Evolutionary conservation across 305 asterid genomes (phyloP), one percentile per base, ranked within the genome.

Genomic region (Ilex paraguariensis): DNA sequence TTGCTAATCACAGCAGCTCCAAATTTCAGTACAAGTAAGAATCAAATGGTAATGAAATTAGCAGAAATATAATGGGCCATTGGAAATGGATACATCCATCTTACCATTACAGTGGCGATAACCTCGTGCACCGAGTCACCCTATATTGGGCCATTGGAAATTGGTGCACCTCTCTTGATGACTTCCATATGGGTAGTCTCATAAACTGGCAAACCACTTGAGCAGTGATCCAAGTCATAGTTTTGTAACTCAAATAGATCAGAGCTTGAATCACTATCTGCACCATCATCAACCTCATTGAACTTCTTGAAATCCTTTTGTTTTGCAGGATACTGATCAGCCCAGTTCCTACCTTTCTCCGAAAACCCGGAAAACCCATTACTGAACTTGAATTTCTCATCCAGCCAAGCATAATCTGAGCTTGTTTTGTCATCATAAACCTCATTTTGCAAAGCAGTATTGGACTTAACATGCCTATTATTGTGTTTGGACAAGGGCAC

Each of bases 201-300:
- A 62, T 86, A 91, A 60, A 88, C 97, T 6, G 98, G 97, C 42
- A 91, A 75, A 3, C 86, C 87, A 71, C 82, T 78, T 9, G 94
- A 80, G 33, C 67, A 80, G 65, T 62, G 80, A 77, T 77, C 94
- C 59, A 82, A 65, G 1, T 91, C 92, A 70, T 75, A 86, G 59
- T 82, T 91, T 31, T 90, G 96, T 21, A 91, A 77, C 67, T 91
- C 98, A 46, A 91, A 91, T 10, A 91, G 64, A 82, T 91, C 98
- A n/a, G 95, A 88, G 48, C 98, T 91, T 11, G 97, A 84, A 68
- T 91, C 98, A 57, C 91, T 91, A 9, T 88, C 96, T 3, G 57
- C 95, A 21, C 77, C 90, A 40, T 81, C 97, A 50, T 77, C 87
- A 40, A 6, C 71, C 13, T 54, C 61, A 40, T 60, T 60, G 58